Evolutionary conservation across 441 rosid genomes (phyloP), one percentile per base, ranked within the genome.

Genomic region (Aleurites moluccanus): DNA sequence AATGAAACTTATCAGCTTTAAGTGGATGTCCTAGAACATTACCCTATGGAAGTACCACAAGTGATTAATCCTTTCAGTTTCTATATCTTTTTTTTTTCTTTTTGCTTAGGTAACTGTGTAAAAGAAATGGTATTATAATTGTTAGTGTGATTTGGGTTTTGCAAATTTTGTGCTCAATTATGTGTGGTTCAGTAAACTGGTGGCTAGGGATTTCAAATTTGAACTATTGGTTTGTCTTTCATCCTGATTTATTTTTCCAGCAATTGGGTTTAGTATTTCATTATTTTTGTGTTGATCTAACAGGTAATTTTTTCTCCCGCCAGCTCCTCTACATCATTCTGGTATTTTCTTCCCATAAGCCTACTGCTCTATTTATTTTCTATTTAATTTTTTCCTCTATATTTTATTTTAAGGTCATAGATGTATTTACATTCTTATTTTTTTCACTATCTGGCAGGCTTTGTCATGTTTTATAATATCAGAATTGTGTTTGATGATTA

Each of bases 31-130:
- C 97, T 97, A 64, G 97, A 92, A 82, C 94, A 94, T 83, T 92
- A 94, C 77, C 98, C 97, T 15, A 94, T 92, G 98, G 98, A 94
- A 80, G 92, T 97, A 20, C 98, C 98, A 23, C 98, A 94, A 93
- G 98, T 89, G 7, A 21, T 64, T 66, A 50, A 27, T 52, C 20
- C 8, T 45, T 27, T 28, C 15, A 3, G 0, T 44, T 20, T 28
- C 20, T n/a, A 21, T 16, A 9, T 28, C 1, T 11, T 18, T 28
- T 44, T 20, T 16, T 13, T 9, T 21, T n/a, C 6, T 44, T 47
- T 9, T n/a, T 16, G n/a, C n/a, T n/a, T n/a, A 2, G n/a, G 6
- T 20, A 53, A 23, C 25, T 20, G 10, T 53, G 59, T 23, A 53
- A 7, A 53, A 4, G 59, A 53, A 53, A 20, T 18, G 59, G n/a